phyloP scores from a whole-genome alignment of 148 eudicot genomes.

The Gaultheria prostrata region DNA sequence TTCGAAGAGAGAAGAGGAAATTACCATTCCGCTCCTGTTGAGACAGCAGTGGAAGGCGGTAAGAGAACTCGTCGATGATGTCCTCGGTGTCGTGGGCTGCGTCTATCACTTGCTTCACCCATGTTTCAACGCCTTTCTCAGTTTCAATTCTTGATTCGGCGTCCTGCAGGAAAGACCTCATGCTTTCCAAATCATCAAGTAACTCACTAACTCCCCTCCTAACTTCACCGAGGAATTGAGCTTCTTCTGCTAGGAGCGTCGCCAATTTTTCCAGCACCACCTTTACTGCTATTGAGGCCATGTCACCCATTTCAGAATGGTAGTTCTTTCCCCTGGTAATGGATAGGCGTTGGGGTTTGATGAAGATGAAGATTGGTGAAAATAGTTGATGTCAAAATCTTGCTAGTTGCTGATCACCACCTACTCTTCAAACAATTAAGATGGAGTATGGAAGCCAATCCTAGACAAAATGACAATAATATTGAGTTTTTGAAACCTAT shows the following conservation, averaged over 20 bases:
- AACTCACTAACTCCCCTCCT: neutral
- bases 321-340: neutral
- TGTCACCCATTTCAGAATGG: neutral
- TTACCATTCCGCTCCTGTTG: neutral
- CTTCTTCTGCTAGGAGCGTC: neutral
- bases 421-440: too few relatives aligned
- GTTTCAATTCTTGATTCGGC: conserved; percentile 12
- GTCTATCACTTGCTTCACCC: conserved; percentile 19
- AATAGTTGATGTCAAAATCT: neutral
- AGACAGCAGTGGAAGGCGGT: neutral
- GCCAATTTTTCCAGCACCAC: conserved; percentile 12
- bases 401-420: neutral
- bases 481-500: neutral
- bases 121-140: neutral
- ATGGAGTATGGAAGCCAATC: neutral
- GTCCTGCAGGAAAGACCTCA: conserved; percentile 9
- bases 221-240: conserved; percentile 4
- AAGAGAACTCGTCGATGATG: conserved; percentile 9
- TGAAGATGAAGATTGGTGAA: neutral
- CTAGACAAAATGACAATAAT: neutral
- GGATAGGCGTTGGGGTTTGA: neutral
- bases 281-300: conserved; percentile 3
- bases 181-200: conserved; percentile 14
- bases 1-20: neutral
- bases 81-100: conserved; percentile 10